These are phyloP conservation scores for Carex arenaria DNA, from an alignment of 202 grass and related monocot genomes.

Conservation along the genomic window DNA sequence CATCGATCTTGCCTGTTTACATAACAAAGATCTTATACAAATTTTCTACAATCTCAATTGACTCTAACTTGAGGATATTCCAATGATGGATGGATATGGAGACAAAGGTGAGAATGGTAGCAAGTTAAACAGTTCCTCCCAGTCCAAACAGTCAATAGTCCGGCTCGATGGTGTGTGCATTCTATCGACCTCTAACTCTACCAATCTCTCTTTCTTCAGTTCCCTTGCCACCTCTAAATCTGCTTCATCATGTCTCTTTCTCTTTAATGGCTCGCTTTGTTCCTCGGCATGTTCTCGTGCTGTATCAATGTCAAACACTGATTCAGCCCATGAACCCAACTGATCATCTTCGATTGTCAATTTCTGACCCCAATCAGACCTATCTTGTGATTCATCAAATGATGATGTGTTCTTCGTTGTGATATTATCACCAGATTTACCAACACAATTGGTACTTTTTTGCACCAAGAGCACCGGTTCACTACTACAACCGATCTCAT, in stretches of 20 bases:
- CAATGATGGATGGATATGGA: conserved; percentile 34
- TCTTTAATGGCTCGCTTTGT: not conserved
- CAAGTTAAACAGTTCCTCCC: conserved; percentile 27
- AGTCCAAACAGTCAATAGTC: conserved; percentile 12
- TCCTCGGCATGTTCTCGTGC: not conserved
- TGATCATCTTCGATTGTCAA: not conserved
- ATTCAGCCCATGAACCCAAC: not conserved
- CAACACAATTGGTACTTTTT: not conserved
- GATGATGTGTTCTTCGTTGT: not conserved
- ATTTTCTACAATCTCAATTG: conserved; percentile 10
- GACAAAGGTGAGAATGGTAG: conserved; percentile 53
- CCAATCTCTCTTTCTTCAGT: not conserved
- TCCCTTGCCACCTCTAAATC: not conserved
- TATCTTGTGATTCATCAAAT: not conserved
- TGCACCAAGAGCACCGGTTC: not conserved
- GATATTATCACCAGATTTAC: not conserved
- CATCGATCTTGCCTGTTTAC: not conserved
- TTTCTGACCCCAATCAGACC: not conserved
- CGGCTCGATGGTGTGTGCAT: conserved; percentile 33
- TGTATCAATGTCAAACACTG: not conserved
- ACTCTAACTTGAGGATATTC: conserved; percentile 44
- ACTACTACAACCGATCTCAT: conserved; percentile 47
- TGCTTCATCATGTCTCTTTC: not conserved
- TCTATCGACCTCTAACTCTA: not conserved
- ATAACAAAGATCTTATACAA: not conserved